phyloP scores from a whole-genome alignment of 306 rosid genomes.

The Luffa acutangula region DNA sequence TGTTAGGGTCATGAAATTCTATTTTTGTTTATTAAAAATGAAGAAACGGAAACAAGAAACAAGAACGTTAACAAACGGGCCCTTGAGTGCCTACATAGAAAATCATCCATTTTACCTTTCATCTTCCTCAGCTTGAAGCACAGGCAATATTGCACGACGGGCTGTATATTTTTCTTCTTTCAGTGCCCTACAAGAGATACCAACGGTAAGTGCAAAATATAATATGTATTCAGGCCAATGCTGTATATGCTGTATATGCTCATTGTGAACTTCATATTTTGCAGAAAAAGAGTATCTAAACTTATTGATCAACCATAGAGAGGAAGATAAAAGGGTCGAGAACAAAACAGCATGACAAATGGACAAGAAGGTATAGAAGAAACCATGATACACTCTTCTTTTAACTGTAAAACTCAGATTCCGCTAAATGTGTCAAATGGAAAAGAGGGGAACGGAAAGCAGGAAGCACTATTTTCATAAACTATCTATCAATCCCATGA shows the following conservation, averaged over 20 bases:
- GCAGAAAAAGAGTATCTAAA: background rate
- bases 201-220: background rate
- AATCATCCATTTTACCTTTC: constrained; percentile 52
- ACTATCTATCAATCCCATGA: background rate
- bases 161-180: constrained; percentile 95
- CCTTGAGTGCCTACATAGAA: background rate
- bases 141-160: constrained; percentile 77
- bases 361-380: background rate
- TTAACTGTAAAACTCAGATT: background rate
- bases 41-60: too few species aligned
- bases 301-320: background rate
- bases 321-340: background rate
- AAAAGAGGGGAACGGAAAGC: background rate
- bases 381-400: background rate
- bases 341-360: background rate
- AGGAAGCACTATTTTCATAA: background rate
- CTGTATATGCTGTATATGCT: background rate
- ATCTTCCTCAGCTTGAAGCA: constrained; percentile 97
- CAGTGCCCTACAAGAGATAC: constrained; percentile 46
- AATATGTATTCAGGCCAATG: background rate
- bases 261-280: background rate
- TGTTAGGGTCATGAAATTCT: too few species aligned
- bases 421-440: background rate
- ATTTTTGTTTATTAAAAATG: too few species aligned
- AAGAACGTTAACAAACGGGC: too few species aligned